These are phyloP conservation scores for Pseudohalonectria lignicola DNA, from an alignment of 2,329 filamentous ascomycete species.

Conservation along the genomic window DNA sequence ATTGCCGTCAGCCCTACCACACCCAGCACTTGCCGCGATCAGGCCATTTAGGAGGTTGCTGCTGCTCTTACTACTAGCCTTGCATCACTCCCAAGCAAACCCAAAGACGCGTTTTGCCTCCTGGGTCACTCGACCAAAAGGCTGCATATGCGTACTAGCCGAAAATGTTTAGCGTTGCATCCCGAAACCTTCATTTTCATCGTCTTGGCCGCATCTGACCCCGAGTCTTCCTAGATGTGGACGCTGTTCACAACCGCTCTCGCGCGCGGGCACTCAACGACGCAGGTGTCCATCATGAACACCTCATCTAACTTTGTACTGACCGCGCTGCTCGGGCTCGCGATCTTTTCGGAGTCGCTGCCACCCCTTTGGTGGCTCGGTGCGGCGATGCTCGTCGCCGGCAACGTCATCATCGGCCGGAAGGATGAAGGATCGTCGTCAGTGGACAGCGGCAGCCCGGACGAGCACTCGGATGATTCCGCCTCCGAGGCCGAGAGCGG, in stretches of 20 bases:
- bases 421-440: constrained; percentile 40
- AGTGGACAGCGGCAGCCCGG: constrained; percentile 7
- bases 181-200: no score
- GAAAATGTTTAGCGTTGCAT: constrained; percentile 2
- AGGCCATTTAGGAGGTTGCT: no score
- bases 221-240: no score
- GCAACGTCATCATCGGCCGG: constrained; percentile 67
- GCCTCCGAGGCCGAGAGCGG: constrained; percentile 12
- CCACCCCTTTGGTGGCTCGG: constrained; percentile 70
- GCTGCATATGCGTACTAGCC: neutral
- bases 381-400: constrained; percentile 59
- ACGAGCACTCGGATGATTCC: constrained; percentile 5
- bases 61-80: no score
- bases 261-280: constrained; percentile 62
- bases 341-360: constrained; percentile 61
- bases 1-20: no score
- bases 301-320: constrained; percentile 74
- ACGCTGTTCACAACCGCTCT: constrained; percentile 70
- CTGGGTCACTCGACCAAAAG: neutral
- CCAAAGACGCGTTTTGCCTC: no score
- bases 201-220: no score
- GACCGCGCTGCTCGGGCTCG: constrained; percentile 59
- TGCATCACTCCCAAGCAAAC: no score
- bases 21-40: no score
- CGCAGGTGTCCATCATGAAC: constrained; percentile 72